Percentiles rank a stretch among this genome's conserved stretches.
These are phyloP conservation scores for Aspergillus affinis DNA, from an alignment of 495 filamentous ascomycete species.

Conservation along the genomic window DNA sequence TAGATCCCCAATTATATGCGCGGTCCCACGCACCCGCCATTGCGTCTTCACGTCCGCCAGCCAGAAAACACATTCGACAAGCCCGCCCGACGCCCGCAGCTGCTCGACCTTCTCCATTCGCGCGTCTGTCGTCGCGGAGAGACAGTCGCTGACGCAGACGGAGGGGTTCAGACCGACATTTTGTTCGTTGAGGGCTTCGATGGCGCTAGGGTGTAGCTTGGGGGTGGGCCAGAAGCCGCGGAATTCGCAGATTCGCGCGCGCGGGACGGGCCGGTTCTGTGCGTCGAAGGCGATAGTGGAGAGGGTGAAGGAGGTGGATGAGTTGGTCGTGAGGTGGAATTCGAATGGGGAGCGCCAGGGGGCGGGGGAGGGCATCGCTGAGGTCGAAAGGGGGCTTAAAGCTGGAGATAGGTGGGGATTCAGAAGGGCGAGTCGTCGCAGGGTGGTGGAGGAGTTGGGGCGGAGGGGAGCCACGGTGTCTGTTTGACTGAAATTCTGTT, in stretches of 20 bases:
- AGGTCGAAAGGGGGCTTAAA: too few species aligned
- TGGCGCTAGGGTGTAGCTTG: slow-evolving; percentile 42
- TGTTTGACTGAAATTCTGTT: too few species aligned
- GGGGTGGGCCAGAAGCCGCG: slow-evolving; percentile 79
- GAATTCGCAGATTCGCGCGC: slow-evolving; percentile 66
- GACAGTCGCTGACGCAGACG: slow-evolving; percentile 70
- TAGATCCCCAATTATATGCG: slow-evolving; percentile 67
- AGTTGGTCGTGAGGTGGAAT: slow-evolving; percentile 60
- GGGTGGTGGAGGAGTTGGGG: not conserved
- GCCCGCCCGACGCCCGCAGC: slow-evolving; percentile 54
- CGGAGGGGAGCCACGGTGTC: not conserved
- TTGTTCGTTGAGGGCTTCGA: slow-evolving; percentile 65
- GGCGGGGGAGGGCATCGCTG: slow-evolving; percentile 27
- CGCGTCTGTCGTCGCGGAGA: slow-evolving; percentile 82
- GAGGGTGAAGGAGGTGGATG: slow-evolving; percentile 74
- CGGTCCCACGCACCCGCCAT: slow-evolving; percentile 78
- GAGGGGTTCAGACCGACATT: slow-evolving; percentile 55
- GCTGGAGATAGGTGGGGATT: not conserved
- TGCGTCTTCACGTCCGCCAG: slow-evolving; percentile 65
- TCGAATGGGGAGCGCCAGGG: slow-evolving; percentile 71
- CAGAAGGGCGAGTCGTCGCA: not conserved
- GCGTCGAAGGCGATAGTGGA: slow-evolving; percentile 57
- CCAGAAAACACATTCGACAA: slow-evolving; percentile 86
- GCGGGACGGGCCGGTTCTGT: slow-evolving; percentile 46
- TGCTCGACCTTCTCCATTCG: slow-evolving; percentile 81